A percentile compares a stretch with the other conserved stretches of the same genome.
phyloP scores from a whole-genome alignment of 208 protist species.

The Phytomonas sp. region DNA sequence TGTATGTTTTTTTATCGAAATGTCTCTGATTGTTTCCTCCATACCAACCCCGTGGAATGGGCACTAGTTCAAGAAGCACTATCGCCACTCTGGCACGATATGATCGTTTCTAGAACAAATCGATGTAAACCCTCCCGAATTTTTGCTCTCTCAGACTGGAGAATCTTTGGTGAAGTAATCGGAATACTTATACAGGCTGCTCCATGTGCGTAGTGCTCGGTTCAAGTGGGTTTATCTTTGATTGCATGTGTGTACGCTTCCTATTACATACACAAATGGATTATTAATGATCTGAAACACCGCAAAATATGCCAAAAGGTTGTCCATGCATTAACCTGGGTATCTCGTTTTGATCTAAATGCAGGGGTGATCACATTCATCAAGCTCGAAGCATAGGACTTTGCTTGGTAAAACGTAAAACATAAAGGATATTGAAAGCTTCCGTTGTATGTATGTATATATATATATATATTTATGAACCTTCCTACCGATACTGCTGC shows the following conservation, averaged over 20 bases:
- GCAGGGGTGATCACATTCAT: background rate
- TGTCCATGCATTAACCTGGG: background rate
- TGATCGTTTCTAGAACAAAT: background rate
- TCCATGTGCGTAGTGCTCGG: background rate
- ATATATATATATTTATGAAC: slow-evolving; percentile 2
- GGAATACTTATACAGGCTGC: background rate
- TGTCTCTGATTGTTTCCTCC: background rate
- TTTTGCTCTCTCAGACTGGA: background rate
- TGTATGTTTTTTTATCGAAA: background rate
- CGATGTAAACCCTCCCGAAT: background rate
- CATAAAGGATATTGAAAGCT: background rate
- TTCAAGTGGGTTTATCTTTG: background rate
- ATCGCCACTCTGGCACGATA: background rate
- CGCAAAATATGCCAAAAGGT: background rate
- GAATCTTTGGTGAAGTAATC: background rate
- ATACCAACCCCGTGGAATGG: background rate
- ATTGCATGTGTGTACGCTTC: background rate
- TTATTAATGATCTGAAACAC: background rate
- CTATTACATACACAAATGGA: background rate
- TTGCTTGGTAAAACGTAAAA: background rate
- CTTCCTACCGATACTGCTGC: background rate
- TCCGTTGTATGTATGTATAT: background rate
- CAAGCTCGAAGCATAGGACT: background rate
- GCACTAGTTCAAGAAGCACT: background rate
- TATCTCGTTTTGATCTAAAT: background rate